These are phyloP conservation scores for Penicillium subrubescens DNA, from an alignment of 495 filamentous ascomycete species.

Conservation along the genomic window DNA sequence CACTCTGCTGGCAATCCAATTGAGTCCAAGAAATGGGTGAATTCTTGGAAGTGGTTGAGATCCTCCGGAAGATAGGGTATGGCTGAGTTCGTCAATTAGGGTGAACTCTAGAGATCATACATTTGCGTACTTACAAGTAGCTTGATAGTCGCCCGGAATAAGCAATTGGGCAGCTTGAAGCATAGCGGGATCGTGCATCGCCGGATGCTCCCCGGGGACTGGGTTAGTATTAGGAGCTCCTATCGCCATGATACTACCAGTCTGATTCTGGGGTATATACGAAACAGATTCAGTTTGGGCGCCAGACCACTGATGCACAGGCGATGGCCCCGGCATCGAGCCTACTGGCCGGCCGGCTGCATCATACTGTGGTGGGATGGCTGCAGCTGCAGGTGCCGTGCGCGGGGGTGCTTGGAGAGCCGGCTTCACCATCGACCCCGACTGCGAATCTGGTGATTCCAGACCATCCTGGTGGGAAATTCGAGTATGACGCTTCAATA, in stretches of 20 bases:
- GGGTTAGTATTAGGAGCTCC: constrained; percentile 17
- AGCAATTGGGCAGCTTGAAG: constrained; percentile 45
- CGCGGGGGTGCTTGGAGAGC: constrained; percentile 19
- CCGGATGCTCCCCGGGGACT: constrained; percentile 20
- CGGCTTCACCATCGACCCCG: constrained; percentile 21
- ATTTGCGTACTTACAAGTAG: constrained; percentile 20
- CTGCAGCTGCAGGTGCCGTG: constrained; percentile 25
- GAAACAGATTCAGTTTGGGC: constrained; percentile 22
- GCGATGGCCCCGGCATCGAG: constrained; percentile 28
- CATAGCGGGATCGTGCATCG: constrained; percentile 43
- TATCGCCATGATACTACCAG: constrained; percentile 22
- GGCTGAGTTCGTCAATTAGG: constrained; percentile 19
- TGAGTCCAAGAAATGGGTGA: constrained; percentile 45
- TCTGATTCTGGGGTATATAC: constrained; percentile 32
- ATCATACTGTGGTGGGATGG: constrained; percentile 27
- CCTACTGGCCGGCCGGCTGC: constrained; percentile 25
- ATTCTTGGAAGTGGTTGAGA: constrained; percentile 45
- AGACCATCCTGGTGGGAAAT: constrained; percentile 42
- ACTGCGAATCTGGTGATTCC: constrained; percentile 36
- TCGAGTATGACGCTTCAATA: constrained; percentile 54
- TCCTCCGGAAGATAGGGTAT: constrained; percentile 42
- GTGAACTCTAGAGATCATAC: background rate
- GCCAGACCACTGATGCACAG: constrained; percentile 38
- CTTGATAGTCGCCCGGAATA: constrained; percentile 38
- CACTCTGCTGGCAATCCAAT: constrained; percentile 45